These are phyloP conservation scores for Lomentospora prolificans DNA, from an alignment of 2,329 filamentous ascomycete genomes.

Conservation along the genomic window DNA sequence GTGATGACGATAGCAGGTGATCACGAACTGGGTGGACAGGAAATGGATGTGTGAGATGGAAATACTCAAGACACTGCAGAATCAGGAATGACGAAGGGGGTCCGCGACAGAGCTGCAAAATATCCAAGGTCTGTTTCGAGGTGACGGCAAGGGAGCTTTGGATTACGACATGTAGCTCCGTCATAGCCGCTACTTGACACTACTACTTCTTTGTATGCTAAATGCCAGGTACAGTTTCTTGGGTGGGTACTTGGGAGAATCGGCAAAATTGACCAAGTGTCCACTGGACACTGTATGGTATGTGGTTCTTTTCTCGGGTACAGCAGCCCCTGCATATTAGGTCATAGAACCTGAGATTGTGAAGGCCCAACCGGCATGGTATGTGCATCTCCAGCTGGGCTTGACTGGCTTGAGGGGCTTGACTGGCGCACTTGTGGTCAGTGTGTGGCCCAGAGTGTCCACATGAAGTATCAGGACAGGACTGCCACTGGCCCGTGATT, in stretches of 20 bases:
- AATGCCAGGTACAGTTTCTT: not conserved
- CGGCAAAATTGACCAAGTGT: not conserved
- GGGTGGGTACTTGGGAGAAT: not conserved
- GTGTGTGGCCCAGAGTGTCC: no score
- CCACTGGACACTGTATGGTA: not conserved
- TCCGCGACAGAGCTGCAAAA: constrained; percentile 2
- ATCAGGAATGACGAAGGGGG: constrained; percentile 1
- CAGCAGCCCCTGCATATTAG: constrained; percentile 1
- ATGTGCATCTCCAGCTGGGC: not conserved
- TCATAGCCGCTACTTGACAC: not conserved
- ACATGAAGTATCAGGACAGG: no score
- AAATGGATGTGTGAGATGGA: not conserved
- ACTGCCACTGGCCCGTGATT: no score
- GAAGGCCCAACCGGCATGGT: not conserved
- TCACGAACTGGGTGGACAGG: not conserved
- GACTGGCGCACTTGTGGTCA: not conserved
- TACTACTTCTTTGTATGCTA: not conserved
- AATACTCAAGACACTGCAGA: not conserved
- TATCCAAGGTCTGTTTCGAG: not conserved
- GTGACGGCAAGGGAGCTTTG: constrained; percentile 1
- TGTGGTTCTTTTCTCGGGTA: no score
- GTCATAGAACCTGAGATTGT: not conserved
- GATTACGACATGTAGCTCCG: not conserved
- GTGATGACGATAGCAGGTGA: constrained; percentile 8
- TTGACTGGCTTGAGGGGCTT: no score